Conservation (phyloP, 2,329 filamentous ascomycete genomes). For the Scolecobasidium constrictum region DNA sequence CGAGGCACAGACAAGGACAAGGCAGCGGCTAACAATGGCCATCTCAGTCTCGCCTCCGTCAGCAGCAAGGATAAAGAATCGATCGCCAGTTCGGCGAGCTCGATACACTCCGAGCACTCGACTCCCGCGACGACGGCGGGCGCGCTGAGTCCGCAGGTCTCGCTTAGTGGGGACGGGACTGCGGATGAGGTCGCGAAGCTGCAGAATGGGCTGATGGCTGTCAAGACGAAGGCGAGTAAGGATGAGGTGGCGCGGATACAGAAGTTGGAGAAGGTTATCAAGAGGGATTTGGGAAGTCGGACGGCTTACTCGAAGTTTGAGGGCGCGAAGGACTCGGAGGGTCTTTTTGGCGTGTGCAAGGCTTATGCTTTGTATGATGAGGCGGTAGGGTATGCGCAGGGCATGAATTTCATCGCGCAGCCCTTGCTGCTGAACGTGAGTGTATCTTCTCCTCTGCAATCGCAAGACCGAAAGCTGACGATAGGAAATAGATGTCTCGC, state of each 20-base stretch:
- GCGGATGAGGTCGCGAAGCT: slow-evolving; percentile 50
- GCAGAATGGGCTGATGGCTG: slow-evolving; percentile 51
- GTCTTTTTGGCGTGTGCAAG: slow-evolving; percentile 91
- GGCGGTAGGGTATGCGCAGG: slow-evolving; percentile 89
- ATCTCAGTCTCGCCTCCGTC: slow-evolving; percentile 26
- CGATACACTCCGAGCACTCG: slow-evolving; percentile 61
- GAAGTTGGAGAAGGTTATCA: slow-evolving; percentile 86
- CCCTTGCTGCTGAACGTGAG: slow-evolving; percentile 85
- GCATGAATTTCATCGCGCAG: slow-evolving; percentile 98
- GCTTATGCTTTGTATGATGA: slow-evolving; percentile 95
- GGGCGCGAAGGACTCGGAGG: slow-evolving; percentile 82
- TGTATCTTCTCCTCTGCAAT: slow-evolving; percentile 10
- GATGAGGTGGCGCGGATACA: slow-evolving; percentile 62
- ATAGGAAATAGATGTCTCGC: slow-evolving; percentile 69
- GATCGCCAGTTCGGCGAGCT: slow-evolving; percentile 69
- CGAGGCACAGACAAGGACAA: slow-evolving; percentile 73
- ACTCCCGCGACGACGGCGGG: slow-evolving; percentile 30
- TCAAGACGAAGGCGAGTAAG: slow-evolving; percentile 68
- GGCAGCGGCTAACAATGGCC: slow-evolving; percentile 39
- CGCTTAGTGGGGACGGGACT: slow-evolving; percentile 45
- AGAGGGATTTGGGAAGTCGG: slow-evolving; percentile 77
- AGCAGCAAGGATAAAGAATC: slow-evolving; percentile 56
- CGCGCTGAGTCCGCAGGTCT: slow-evolving; percentile 22
- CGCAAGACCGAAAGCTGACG: not conserved
- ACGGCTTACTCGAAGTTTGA: slow-evolving; percentile 97